phyloP scores from a whole-genome alignment of 306 rosid species.

The Cicer pinnatifidum region DNA sequence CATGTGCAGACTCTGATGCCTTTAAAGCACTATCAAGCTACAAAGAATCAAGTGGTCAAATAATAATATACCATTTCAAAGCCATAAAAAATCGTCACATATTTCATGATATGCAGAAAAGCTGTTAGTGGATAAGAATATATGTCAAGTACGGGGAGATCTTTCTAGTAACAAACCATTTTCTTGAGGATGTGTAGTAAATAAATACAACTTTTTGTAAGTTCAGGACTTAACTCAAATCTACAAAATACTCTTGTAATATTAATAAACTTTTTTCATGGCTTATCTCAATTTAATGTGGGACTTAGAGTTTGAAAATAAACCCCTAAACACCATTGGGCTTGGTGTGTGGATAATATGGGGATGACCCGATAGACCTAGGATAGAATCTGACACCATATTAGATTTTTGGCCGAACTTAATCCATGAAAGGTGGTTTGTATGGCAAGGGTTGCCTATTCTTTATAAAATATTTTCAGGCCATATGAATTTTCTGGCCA shows the following conservation, averaged over 20 bases:
- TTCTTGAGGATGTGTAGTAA: background rate
- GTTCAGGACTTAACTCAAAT: background rate
- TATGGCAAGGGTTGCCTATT: background rate
- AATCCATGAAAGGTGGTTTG: background rate
- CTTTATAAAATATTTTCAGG: no score
- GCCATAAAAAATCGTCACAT: background rate
- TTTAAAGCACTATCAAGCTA: slow-evolving; percentile 89
- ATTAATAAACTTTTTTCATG: background rate
- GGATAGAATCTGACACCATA: no score
- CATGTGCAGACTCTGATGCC: slow-evolving; percentile 77
- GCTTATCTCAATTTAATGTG: background rate
- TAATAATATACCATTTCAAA: slow-evolving; percentile 25
- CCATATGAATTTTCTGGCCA: background rate
- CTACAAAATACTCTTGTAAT: no score
- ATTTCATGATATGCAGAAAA: slow-evolving; percentile 4
- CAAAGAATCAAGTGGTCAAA: slow-evolving; percentile 28
- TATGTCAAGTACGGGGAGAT: background rate
- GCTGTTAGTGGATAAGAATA: background rate
- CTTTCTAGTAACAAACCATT: background rate
- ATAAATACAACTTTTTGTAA: background rate
- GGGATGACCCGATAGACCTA: background rate
- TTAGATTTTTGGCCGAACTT: background rate
- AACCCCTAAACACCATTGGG: background rate
- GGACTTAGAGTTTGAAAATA: background rate
- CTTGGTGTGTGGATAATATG: background rate